These are phyloP conservation scores for Theileria annulata DNA, from an alignment of 169 alveolate species.

Conservation along the genomic window DNA sequence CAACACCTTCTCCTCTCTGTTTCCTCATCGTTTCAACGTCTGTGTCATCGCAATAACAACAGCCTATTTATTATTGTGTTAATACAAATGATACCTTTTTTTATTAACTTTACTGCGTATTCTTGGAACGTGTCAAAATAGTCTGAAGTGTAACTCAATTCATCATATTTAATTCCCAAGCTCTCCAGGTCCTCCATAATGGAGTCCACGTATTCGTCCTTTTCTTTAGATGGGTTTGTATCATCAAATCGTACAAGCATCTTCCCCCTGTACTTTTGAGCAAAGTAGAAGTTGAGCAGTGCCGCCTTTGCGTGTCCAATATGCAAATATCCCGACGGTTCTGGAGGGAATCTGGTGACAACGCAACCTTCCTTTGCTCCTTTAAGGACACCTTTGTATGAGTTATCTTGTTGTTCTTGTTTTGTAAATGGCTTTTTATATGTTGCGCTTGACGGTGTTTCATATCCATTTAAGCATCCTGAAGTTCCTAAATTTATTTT, in stretches of 20 bases:
- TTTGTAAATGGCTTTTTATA: conserved; percentile 64
- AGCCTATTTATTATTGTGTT: conserved; percentile 60
- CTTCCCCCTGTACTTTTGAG: conserved; percentile 93
- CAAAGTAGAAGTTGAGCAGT: conserved; percentile 91
- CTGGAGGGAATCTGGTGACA: conserved; percentile 99
- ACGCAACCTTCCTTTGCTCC: conserved; percentile 94
- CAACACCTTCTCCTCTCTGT: conserved; percentile 94
- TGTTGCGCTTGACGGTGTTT: neutral
- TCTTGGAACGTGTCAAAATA: conserved; percentile 88
- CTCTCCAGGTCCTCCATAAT: conserved; percentile 89
- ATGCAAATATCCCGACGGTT: conserved; percentile 98
- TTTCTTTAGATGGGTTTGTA: conserved; percentile 97
- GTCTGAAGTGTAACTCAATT: conserved; percentile 93
- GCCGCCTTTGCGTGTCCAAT: conserved; percentile 99
- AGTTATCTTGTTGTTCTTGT: conserved; percentile 52
- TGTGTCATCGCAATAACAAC: conserved; percentile 97
- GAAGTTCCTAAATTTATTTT: neutral
- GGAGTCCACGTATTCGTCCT: conserved; percentile 91
- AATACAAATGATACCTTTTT: conserved; percentile 51
- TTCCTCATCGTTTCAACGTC: conserved; percentile 94
- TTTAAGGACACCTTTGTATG: conserved; percentile 80
- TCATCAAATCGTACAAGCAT: conserved; percentile 97
- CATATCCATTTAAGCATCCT: neutral
- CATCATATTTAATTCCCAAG: conserved; percentile 87
- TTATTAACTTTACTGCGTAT: conserved; percentile 84